Evolutionary conservation across 108 stramenopile species (phyloP), one percentile per base, ranked within the genome.

Genomic region (Craspedostauros australis): DNA sequence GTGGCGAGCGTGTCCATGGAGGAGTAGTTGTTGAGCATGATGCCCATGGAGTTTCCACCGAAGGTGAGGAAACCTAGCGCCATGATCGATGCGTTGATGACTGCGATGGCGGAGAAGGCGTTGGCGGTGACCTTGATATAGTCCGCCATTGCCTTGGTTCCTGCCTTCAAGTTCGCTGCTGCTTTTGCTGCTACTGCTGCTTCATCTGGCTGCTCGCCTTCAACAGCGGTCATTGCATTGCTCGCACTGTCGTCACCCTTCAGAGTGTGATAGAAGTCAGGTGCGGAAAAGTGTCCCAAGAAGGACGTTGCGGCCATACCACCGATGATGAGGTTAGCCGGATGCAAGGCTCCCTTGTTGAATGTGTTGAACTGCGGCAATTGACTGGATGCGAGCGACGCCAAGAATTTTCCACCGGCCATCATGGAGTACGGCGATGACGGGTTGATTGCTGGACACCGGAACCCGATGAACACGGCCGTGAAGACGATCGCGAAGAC

Each of bases 1-100:
- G 75, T 76, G 9, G 93, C 93, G 15, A 89, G 80, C 14, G 28
- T 23, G 71, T 97, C 94, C 9, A 59, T 3, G 25, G 79, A 73
- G 4, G 91, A 73, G 62, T 89, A 97, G 58, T 94, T 97, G 79
- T 95, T 95, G 16, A 97, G 58, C 39, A 95, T 80, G 48, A 97
- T 62, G 6, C 92, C 88, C 12, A 52, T 55, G 14, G 68, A 77
- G 22, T 82, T 55, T 0, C 83, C 83, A 16, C 94, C 95, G 53
- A 96, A 96, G 14, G 93, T 94, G 0, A 92, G 54, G 67, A 91
- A 96, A 12, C 92, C 92, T 55, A 75, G 75, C 25, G 57, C 40
- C 80, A 93, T 91, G 55, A 92, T 70, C 22, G 73, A 61, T 18
- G 65, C 67, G 51, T 84, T 88, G 9, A 88, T 58, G 5, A 72